Evolutionary conservation across 441 rosid genomes (phyloP).

Genomic region (Metrosideros polymorpha): DNA sequence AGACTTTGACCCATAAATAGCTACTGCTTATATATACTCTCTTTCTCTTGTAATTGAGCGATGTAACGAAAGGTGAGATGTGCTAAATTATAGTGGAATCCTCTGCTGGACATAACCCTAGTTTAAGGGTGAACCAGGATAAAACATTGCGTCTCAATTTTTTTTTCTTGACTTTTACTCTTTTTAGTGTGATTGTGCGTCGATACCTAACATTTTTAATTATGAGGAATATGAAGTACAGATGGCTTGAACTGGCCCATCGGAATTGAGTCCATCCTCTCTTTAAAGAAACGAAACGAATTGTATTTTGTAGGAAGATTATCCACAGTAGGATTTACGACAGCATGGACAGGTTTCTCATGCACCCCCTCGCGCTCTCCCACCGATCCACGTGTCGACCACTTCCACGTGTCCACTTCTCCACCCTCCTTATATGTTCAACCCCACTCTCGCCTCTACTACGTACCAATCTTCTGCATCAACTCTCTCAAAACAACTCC

Average conservation of each 20-base stretch:
- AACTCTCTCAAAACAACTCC: neutral
- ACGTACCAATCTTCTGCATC: neutral
- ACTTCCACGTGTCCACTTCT: neutral
- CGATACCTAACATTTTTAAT: too few species aligned
- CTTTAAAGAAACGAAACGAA: neutral
- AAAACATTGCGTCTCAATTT: too few species aligned
- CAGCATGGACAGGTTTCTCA: neutral
- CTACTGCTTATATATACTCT: too few species aligned
- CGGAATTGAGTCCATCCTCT: neutral
- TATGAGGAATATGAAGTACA: neutral
- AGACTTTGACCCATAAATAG: too few species aligned
- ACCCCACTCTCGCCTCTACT: neutral
- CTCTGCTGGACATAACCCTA: too few species aligned
- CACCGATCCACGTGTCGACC: neutral
- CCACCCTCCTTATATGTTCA: neutral
- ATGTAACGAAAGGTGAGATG: too few species aligned
- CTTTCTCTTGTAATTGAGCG: too few species aligned
- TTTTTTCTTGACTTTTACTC: too few species aligned
- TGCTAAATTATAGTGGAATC: too few species aligned
- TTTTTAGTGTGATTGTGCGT: too few species aligned
- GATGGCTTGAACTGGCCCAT: too few species aligned
- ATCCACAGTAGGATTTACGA: neutral
- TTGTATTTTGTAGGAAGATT: neutral
- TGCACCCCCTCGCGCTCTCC: neutral
- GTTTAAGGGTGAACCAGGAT: too few species aligned